phyloP scores from a whole-genome alignment of 2,329 filamentous ascomycete species.

The Sporothrix pallida region DNA sequence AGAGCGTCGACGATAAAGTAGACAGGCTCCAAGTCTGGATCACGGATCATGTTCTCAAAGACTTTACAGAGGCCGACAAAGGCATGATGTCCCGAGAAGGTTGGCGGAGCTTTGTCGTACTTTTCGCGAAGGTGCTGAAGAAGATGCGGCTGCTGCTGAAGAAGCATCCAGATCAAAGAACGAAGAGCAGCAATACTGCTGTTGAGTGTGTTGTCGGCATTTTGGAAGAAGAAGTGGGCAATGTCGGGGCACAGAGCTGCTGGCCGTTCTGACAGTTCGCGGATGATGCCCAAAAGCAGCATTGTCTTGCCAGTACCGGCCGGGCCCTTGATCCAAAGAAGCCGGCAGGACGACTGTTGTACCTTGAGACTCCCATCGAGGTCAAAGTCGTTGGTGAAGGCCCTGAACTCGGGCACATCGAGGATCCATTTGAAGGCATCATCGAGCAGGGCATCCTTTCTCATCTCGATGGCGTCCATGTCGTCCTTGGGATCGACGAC shows the following conservation, averaged over 20 bases:
- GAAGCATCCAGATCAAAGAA: slow-evolving; percentile 38
- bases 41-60: slow-evolving; percentile 4
- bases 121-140: slow-evolving; percentile 38
- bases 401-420: slow-evolving; percentile 16
- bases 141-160: slow-evolving; percentile 38
- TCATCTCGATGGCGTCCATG: slow-evolving; percentile 24
- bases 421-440: slow-evolving; percentile 26
- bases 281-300: slow-evolving; percentile 20
- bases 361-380: background rate
- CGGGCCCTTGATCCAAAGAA: slow-evolving; percentile 26
- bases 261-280: background rate
- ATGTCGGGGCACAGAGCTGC: background rate
- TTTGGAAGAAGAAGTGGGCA: slow-evolving; percentile 37
- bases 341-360: background rate
- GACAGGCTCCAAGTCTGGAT: slow-evolving; percentile 17
- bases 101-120: slow-evolving; percentile 30
- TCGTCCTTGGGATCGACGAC: slow-evolving; percentile 9
- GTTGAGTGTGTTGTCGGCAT: slow-evolving; percentile 36
- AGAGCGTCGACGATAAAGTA: slow-evolving; percentile 30
- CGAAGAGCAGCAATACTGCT: slow-evolving; percentile 37
- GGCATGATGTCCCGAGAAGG: slow-evolving; percentile 32
- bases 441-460: slow-evolving; percentile 18
- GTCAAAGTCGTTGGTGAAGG: slow-evolving; percentile 12
- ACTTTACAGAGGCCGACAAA: slow-evolving; percentile 9
- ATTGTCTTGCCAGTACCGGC: slow-evolving; percentile 28